phyloP scores from a whole-genome alignment of 2,329 filamentous ascomycete genomes.

The Cladosporium phlei region DNA sequence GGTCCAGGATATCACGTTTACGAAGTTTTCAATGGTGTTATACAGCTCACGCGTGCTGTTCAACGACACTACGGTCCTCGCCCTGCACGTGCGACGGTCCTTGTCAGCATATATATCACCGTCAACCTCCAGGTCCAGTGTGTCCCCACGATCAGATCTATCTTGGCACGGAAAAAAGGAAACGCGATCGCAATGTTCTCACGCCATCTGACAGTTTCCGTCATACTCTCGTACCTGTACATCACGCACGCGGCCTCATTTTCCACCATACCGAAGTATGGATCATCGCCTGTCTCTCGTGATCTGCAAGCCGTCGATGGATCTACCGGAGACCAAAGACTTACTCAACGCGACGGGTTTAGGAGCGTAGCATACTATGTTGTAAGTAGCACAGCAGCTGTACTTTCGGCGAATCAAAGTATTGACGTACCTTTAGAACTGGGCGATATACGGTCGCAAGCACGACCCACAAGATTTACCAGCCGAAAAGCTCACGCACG shows the following conservation, averaged over 20 bases:
- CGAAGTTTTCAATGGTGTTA: too few relatives aligned
- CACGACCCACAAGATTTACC: slow-evolving; percentile 82
- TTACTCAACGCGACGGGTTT: slow-evolving; percentile 19
- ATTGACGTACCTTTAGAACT: slow-evolving; percentile 18
- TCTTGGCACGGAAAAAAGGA: neutral
- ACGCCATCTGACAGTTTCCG: neutral
- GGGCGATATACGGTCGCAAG: slow-evolving; percentile 56
- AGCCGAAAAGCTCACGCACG: slow-evolving; percentile 74
- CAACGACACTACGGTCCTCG: too few relatives aligned
- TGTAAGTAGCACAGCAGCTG: neutral
- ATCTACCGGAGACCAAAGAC: neutral
- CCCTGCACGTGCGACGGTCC: neutral
- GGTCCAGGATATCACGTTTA: too few relatives aligned
- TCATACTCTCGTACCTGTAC: neutral
- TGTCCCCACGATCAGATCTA: neutral
- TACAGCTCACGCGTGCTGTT: too few relatives aligned
- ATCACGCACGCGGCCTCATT: neutral
- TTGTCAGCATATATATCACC: neutral
- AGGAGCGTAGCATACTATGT: slow-evolving; percentile 33
- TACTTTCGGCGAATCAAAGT: neutral
- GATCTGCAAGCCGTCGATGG: neutral
- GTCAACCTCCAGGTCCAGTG: neutral
- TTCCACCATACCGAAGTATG: neutral
- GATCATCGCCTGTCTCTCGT: neutral
- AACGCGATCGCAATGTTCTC: neutral